Conservation (phyloP, 1,284 basidiomycete genomes). For the Cystobasidium slooffiae region DNA sequence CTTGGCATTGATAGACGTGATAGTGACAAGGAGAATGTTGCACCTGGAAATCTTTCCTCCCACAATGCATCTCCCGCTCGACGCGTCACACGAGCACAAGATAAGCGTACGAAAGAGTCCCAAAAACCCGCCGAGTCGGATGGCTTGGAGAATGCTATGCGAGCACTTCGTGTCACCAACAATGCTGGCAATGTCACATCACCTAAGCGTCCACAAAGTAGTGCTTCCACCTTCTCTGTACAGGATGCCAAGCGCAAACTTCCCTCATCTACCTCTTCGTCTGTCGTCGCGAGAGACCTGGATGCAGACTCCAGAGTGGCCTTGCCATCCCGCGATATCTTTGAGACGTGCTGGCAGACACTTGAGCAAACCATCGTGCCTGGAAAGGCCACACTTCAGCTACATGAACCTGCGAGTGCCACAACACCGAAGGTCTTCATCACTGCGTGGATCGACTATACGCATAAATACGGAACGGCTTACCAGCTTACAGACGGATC, state of each 20-base stretch:
- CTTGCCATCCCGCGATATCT: slow-evolving; percentile 47
- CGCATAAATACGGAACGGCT: slow-evolving; percentile 98
- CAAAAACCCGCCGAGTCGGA: background rate
- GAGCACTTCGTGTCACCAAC: slow-evolving; percentile 34
- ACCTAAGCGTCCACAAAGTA: slow-evolving; percentile 10
- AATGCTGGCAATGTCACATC: slow-evolving; percentile 26
- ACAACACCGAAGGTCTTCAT: slow-evolving; percentile 83
- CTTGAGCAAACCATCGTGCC: slow-evolving; percentile 45
- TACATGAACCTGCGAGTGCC: slow-evolving; percentile 55
- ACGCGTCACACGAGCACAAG: slow-evolving; percentile 18
- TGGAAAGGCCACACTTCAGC: background rate
- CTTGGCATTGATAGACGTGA: slow-evolving; percentile 8
- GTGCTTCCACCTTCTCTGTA: slow-evolving; percentile 13
- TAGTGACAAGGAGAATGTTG: slow-evolving; percentile 37
- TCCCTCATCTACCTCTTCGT: slow-evolving; percentile 21
- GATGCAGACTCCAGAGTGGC: slow-evolving; percentile 24
- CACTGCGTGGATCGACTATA: slow-evolving; percentile 96
- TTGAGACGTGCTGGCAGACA: slow-evolving; percentile 47
- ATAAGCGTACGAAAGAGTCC: slow-evolving; percentile 5
- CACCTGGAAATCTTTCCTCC: slow-evolving; percentile 13
- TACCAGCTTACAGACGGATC: slow-evolving; percentile 94
- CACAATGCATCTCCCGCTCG: slow-evolving; percentile 9
- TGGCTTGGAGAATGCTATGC: slow-evolving; percentile 33
- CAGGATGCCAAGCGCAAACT: slow-evolving; percentile 24
- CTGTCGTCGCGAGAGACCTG: slow-evolving; percentile 15